Evolutionary conservation across 306 rosid species (phyloP), one percentile per base, ranked within the genome.

Genomic region (Malus orientalis): DNA sequence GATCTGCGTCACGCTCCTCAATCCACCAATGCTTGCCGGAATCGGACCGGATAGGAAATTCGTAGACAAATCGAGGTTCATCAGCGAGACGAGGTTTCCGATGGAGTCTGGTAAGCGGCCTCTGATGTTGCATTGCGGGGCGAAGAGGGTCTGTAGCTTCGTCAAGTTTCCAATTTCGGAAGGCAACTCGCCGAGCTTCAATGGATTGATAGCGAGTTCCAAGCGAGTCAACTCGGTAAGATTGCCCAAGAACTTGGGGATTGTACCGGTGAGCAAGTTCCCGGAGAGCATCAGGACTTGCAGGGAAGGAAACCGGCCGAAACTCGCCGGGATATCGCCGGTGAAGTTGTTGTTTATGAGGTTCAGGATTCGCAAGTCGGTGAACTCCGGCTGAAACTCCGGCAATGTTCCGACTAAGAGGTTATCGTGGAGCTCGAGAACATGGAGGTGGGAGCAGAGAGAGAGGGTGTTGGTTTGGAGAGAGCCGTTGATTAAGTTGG

Each of bases 31-130:
- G 66, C 80, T 79, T 15, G 49, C 68, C 3, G 99, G 97, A 27
- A 95, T 86, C n/a, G 68, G 29, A n/a, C 99, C 96, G 2, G 90
- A 74, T 45, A 95, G 33, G 0, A 62, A 79, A 78, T 92, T 95
- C 0, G 0, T 0, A 1, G 98, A 85, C 68, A 95, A 76, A 80
- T 92, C 97, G 4, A 95, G 84, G 81, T 79, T 89, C 45, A 73
- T 80, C 25, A 95, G 90, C 0, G 67, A 69, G 19, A 67, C 55
- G 7, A 95, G 87, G 45, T 86, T 86, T 3, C 97, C 97, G 27
- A 95, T 83, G n/a, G 97, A 78, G 42, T 86, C 85, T 9, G 97
- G 93, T 49, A 95, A 78, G 11, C 33, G 42, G 4, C 97, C 98
- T 32, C 71, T 30, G 83, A 92, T 87, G 65, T 89, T 84, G n/a